A percentile compares a stretch with the other conserved stretches of the same genome.
Conservation (phyloP, 2,329 filamentous ascomycete species). For the Pyrenochaeta sp. region DNA sequence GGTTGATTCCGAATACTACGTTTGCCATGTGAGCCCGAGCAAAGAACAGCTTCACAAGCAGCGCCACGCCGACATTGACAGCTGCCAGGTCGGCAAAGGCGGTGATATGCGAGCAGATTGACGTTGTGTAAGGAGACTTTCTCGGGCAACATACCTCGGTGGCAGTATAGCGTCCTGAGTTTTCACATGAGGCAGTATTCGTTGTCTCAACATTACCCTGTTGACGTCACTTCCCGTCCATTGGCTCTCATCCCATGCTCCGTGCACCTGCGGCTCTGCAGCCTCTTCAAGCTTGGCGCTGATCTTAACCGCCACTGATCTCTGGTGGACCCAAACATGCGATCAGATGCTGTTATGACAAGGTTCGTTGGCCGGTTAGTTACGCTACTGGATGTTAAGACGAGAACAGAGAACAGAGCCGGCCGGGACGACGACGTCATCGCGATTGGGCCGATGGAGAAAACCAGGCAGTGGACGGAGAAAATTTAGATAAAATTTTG, state of each 20-base stretch:
- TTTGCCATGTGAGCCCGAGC: background rate
- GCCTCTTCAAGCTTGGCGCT: slow-evolving; percentile 36
- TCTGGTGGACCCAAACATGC: slow-evolving; percentile 24
- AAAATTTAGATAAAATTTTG: background rate
- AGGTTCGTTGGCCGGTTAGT: slow-evolving; percentile 14
- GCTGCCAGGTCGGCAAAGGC: slow-evolving; percentile 5
- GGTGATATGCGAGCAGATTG: slow-evolving; percentile 10
- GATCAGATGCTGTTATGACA: slow-evolving; percentile 21
- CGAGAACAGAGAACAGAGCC: slow-evolving; percentile 4
- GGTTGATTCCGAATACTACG: background rate
- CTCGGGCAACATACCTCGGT: slow-evolving; percentile 15
- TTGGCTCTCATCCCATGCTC: slow-evolving; percentile 24
- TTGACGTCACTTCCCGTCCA: slow-evolving; percentile 31
- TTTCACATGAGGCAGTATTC: slow-evolving; percentile 24
- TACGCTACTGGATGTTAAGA: slow-evolving; percentile 18
- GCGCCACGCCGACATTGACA: background rate
- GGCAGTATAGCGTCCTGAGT: slow-evolving; percentile 18
- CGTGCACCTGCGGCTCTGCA: slow-evolving; percentile 40
- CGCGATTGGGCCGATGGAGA: background rate
- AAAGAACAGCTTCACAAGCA: background rate
- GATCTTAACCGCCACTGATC: slow-evolving; percentile 32
- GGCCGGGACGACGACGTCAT: slow-evolving; percentile 26
- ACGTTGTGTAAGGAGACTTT: slow-evolving; percentile 5
- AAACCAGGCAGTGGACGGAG: background rate
- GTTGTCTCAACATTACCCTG: slow-evolving; percentile 30